Evolutionary conservation across 164 flowering plant species (phyloP).

Genomic region (Paratinospora sagittata): DNA sequence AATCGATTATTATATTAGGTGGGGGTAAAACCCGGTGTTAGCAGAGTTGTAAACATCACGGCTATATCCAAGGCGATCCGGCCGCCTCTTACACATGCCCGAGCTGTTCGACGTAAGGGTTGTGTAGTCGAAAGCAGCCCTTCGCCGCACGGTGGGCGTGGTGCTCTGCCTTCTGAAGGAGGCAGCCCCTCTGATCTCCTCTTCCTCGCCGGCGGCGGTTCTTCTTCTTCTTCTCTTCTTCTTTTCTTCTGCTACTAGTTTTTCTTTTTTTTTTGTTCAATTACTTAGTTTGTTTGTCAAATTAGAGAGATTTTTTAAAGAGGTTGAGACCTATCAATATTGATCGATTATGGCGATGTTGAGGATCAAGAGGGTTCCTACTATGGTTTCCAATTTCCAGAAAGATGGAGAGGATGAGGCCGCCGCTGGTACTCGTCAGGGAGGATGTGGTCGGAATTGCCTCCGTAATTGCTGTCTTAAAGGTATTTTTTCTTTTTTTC

Average conservation of each 20-base stretch:
- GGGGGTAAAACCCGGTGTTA: constrained; percentile 21
- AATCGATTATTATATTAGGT: not conserved
- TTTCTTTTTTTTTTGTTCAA: not conserved
- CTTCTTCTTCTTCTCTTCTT: not conserved
- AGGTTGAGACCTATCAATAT: not conserved
- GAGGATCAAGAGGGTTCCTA: constrained; percentile 76
- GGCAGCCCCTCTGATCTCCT: constrained; percentile 77
- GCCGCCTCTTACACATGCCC: constrained; percentile 16
- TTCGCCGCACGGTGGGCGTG: constrained; percentile 77
- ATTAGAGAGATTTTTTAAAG: not conserved
- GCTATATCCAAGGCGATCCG: constrained; percentile 26
- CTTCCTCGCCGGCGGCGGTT: constrained; percentile 69
- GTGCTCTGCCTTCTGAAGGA: constrained; percentile 72
- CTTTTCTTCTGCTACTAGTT: not conserved
- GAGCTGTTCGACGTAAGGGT: constrained; percentile 12
- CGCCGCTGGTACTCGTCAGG: not conserved
- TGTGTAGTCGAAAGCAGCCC: constrained; percentile 25
- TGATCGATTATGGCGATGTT: constrained; percentile 25
- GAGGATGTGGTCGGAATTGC: constrained; percentile 71
- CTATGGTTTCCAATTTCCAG: constrained; percentile 66
- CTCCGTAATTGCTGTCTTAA: constrained; percentile 60
- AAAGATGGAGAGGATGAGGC: constrained; percentile 28
- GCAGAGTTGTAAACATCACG: constrained; percentile 31
- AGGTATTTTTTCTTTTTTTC: constrained; percentile 25
- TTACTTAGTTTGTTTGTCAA: too few relatives aligned